phyloP scores from a whole-genome alignment of 495 filamentous ascomycete genomes.

The Hyaloscypha hepaticicola region DNA sequence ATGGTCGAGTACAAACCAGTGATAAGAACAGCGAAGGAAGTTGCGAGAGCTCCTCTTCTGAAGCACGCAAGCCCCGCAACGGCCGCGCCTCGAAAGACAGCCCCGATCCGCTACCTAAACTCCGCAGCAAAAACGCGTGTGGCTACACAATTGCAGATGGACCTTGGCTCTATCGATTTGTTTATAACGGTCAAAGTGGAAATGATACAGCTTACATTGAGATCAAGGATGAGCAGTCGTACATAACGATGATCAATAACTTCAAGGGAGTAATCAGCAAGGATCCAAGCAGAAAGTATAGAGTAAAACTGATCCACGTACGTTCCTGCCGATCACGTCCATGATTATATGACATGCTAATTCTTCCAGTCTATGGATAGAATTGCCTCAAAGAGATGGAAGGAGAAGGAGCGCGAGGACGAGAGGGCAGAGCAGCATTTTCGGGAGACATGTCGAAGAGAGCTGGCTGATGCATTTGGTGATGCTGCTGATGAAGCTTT shows the following conservation, averaged over 20 bases:
- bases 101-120: not conserved
- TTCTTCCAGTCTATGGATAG: not conserved
- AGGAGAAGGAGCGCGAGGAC: not conserved
- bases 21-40: not conserved
- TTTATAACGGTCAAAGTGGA: not conserved
- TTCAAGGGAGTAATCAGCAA: not conserved
- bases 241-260: slow-evolving; percentile 10
- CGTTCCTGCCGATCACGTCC: not conserved
- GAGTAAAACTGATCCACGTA: not conserved
- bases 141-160: slow-evolving; percentile 19
- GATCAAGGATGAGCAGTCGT: not conserved
- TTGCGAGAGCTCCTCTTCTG: not conserved
- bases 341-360: not conserved
- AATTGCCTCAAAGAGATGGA: too few relatives aligned
- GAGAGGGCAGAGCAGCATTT: not conserved
- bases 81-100: not conserved
- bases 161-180: slow-evolving; percentile 9
- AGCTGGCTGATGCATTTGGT: not conserved
- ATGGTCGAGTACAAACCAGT: not conserved
- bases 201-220: not conserved
- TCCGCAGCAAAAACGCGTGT: not conserved
- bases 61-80: not conserved
- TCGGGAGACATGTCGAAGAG: not conserved
- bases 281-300: not conserved
- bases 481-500: not conserved